Conservation (phyloP, 768 basidiomycete species). For the Leccinellum rugosiceps region DNA sequence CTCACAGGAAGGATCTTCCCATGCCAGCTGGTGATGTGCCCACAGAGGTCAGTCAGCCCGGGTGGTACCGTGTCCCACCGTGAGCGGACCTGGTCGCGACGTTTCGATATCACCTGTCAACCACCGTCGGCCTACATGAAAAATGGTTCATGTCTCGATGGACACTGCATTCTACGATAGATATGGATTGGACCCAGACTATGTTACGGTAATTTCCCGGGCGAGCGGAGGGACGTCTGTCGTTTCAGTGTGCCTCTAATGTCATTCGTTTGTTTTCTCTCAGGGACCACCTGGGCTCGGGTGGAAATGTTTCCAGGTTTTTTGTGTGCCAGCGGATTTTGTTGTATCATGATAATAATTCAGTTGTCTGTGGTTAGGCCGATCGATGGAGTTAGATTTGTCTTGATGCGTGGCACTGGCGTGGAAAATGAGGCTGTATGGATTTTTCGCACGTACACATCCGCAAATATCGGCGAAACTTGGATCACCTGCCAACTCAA, state of each 20-base stretch:
- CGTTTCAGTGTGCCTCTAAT: conserved; percentile 5
- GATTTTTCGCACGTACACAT: conserved; percentile 1
- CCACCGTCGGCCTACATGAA: conserved; percentile 4
- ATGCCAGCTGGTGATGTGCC: conserved; percentile 2
- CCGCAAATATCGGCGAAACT: conserved; percentile 2
- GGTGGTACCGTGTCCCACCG: conserved; percentile 1
- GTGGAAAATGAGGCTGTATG: neutral
- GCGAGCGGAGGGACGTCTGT: conserved; percentile 6
- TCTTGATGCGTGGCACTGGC: neutral
- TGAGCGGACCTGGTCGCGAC: conserved; percentile 4
- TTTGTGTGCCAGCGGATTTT: neutral
- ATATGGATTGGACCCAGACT: conserved; percentile 24
- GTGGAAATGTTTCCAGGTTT: conserved; percentile 8
- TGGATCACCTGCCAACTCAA: neutral
- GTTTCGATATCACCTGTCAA: conserved; percentile 4
- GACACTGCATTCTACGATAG: conserved; percentile 17
- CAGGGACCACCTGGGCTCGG: conserved; percentile 9
- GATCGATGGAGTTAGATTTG: conserved; percentile 1
- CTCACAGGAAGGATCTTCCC: neutral
- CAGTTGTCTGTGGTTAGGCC: neutral
- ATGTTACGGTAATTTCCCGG: conserved; percentile 11
- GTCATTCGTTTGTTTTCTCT: conserved; percentile 8
- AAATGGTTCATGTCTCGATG: conserved; percentile 3
- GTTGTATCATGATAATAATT: conserved; percentile 14
- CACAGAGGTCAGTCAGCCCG: conserved; percentile 24